Base-by-base conservation (phyloP, 192 early-diverging fungal genomes). In the Mortierella hygrophila region DNA sequence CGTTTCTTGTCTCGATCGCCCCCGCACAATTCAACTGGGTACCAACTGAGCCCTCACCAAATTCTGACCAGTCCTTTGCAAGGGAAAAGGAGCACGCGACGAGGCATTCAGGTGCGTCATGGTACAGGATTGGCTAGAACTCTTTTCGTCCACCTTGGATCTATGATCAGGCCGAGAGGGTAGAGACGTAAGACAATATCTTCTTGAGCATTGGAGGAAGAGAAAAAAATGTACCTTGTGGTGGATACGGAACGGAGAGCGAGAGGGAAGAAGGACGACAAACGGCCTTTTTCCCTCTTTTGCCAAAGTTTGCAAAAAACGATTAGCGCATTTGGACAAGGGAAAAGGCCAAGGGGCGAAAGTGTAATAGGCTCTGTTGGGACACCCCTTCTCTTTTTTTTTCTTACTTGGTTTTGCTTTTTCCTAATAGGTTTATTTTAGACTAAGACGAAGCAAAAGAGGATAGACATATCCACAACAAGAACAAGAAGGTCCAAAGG, bases 41-140 rank as follows among this genome's bases (percentile, higher is more conserved):
- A 10, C 9, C 20, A 21, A 57, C 54, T 8, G 44, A 44, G 44
- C 44, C 35, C 44, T 9, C 11, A 2, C 8, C n/a, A 13, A 32
- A n/a, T 65, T 13, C 60, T 32, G 26, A 65, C 60, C 60, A 65
- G 60, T 32, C n/a, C 29, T 65, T 32, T 65, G 6, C 60, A 11
- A 32, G 26, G 47, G 26, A 29, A 11, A 29, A 26, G 26, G 29
- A 35, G 60, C 60, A 65, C 60, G 60, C 60, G 60, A 65, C 60
- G 26, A 15, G 60, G 60, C 60, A 65, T 32, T 10, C 26, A 32
- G 26, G 26, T 65, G 60, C 60, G 60, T 65, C 60, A 65, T 65
- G 60, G 26, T 65, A 65, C 60, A 65, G 60, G 60, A 65, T 65
- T 65, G 26, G 60, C 60, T 65, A 65, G 26, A 65, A 65, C 60